These are phyloP conservation scores for Cairneyella variabilis DNA, from an alignment of 495 filamentous ascomycete species.

Conservation along the genomic window DNA sequence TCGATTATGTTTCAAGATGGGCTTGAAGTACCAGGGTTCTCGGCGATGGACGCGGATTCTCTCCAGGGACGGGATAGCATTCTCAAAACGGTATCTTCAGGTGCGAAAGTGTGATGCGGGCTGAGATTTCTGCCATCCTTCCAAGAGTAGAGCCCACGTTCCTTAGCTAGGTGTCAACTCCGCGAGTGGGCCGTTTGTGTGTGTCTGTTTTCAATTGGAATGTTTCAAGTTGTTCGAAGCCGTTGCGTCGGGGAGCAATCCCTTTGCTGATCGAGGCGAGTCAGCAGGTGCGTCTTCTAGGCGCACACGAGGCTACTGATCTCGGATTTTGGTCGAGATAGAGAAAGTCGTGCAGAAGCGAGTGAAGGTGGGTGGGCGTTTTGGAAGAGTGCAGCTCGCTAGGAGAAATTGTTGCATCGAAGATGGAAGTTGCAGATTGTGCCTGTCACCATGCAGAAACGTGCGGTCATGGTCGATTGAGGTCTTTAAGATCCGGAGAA, in stretches of 20 bases:
- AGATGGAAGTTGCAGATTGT: constrained; percentile 14
- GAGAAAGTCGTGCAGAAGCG: too few species aligned
- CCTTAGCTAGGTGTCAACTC: not conserved
- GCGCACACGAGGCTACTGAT: too few species aligned
- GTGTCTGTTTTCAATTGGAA: too few species aligned
- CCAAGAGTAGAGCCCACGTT: constrained; percentile 17
- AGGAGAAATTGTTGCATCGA: constrained; percentile 14
- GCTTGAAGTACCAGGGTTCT: too few species aligned
- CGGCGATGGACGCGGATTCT: not conserved
- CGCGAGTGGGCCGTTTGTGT: not conserved
- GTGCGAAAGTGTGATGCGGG: too few species aligned
- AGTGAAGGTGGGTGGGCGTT: not conserved
- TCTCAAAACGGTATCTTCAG: not conserved
- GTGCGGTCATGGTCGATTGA: too few species aligned
- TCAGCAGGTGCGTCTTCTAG: too few species aligned
- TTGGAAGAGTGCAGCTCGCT: constrained; percentile 7
- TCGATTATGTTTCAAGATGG: constrained; percentile 17
- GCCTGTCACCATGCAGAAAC: constrained; percentile 20
- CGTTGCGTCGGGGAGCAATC: too few species aligned
- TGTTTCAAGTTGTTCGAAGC: too few species aligned
- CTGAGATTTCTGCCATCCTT: not conserved
- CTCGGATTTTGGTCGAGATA: too few species aligned
- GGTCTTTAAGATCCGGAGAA: too few species aligned
- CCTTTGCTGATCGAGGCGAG: too few species aligned
- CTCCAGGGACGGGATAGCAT: not conserved